Percentiles rank a stretch among this genome's conserved stretches.
Evolutionary conservation across 2,329 filamentous ascomycete genomes (phyloP).

Genomic region (Botrytis fabae): DNA sequence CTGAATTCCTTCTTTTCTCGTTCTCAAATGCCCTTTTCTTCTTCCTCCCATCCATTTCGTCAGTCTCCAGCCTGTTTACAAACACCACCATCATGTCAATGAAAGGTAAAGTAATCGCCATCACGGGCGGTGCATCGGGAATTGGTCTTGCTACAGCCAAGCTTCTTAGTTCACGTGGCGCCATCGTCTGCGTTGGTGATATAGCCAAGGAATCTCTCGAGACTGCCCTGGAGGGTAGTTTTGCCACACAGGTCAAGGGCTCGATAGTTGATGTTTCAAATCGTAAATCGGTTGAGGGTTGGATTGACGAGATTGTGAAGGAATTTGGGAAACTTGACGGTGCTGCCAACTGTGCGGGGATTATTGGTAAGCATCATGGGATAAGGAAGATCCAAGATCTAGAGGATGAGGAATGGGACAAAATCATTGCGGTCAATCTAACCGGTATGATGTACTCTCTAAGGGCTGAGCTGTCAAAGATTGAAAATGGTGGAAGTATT

Average conservation of each 20-base stretch:
- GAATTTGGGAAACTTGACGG: conserved; percentile 45
- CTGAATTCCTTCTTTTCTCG: neutral
- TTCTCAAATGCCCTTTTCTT: neutral
- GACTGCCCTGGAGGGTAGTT: conserved; percentile 31
- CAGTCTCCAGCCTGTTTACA: neutral
- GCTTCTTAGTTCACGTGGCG: conserved; percentile 33
- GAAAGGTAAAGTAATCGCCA: conserved; percentile 61
- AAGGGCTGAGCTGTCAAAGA: conserved; percentile 44
- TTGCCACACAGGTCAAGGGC: neutral
- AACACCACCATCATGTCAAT: conserved; percentile 30
- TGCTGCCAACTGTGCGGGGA: conserved; percentile 54
- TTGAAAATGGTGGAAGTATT: conserved; percentile 43
- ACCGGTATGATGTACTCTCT: conserved; percentile 44
- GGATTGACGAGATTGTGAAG: conserved; percentile 42
- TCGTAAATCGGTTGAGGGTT: conserved; percentile 40
- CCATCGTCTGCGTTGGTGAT: conserved; percentile 36
- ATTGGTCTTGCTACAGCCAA: conserved; percentile 75
- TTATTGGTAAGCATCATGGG: conserved; percentile 42
- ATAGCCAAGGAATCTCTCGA: conserved; percentile 29
- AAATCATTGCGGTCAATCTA: conserved; percentile 44
- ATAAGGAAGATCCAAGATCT: conserved; percentile 36
- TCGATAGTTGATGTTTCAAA: conserved; percentile 37
- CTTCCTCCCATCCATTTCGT: neutral
- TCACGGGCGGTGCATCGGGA: conserved; percentile 76
- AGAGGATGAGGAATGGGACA: conserved; percentile 44